Evolutionary conservation across 2,329 filamentous ascomycete species (phyloP), one percentile per base, ranked within the genome.

Genomic region (Calcarisporium arbuscula): DNA sequence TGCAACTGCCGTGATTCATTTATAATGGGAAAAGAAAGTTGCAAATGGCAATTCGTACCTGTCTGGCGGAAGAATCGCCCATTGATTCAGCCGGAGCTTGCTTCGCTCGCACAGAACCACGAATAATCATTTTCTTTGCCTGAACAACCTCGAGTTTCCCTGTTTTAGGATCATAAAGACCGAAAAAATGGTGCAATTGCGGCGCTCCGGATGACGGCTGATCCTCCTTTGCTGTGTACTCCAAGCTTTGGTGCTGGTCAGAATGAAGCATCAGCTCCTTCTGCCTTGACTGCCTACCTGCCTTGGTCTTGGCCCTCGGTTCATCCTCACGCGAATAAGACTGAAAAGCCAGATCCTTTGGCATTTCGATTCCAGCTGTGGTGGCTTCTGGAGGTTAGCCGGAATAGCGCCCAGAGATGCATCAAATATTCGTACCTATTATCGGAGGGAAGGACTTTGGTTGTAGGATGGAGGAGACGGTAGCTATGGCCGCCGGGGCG

Each of bases 111-210:
- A 79, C 75, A 19, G 64, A 57, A 10, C 72, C 74, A 26, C 75
- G 64, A 15, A 83, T 62, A 19, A 72, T 64, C 70, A 83, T 76
- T 60, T 74, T 81, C 54, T 76, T 77, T 12, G 76, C 75, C 49
- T 80, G 69, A 14, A 82, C 63, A 21, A 83, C 65, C 45, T 80
- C 64, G 28, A 83, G 54, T 44, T 73, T 64, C 15, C 74, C 74
- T 0, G 72, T 77, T 21, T 65, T 58, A 1, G 76, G 73, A 45
- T 84, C 77, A 41, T 74, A 81, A 5, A 83, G 61, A 12, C 77
- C 80, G 19, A 84, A 57, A 50, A 78, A 84, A 54, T 83, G 77
- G 35, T 76, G 80, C 29, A 80, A 43, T 5, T 72, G 42, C 20
- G 56, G 53, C 22, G 55, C 53, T 5, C 47, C 40, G 4, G 51